Percentiles rank a stretch among this genome's conserved stretches.
Conservation (phyloP, 495 filamentous ascomycete species). For the Hypoxylon lienhwacheense region DNA sequence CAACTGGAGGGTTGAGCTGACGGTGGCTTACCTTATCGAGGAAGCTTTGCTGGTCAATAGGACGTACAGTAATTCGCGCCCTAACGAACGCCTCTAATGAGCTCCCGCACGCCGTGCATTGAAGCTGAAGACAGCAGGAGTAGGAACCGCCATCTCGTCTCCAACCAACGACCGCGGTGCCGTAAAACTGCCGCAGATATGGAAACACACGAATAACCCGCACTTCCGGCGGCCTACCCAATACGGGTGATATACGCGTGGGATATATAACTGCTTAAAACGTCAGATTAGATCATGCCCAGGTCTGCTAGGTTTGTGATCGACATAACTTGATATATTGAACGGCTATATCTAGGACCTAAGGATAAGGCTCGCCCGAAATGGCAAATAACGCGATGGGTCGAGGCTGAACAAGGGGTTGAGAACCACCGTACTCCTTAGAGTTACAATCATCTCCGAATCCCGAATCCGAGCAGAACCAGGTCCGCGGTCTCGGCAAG, state of each 20-base stretch:
- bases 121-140: slow-evolving; percentile 16
- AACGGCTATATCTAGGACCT: slow-evolving; percentile 11
- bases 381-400: slow-evolving; percentile 8
- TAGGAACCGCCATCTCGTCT: slow-evolving; percentile 17
- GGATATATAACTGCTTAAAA: slow-evolving; percentile 15
- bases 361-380: slow-evolving; percentile 17
- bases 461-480: slow-evolving; percentile 7
- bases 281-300: slow-evolving; percentile 30
- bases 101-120: slow-evolving; percentile 16
- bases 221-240: slow-evolving; percentile 16
- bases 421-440: slow-evolving; percentile 14
- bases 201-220: slow-evolving; percentile 16
- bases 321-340: slow-evolving; percentile 18
- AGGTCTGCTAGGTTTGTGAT: slow-evolving; percentile 13
- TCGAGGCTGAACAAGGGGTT: slow-evolving; percentile 26
- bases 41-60: slow-evolving; percentile 23
- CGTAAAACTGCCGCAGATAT: slow-evolving; percentile 13
- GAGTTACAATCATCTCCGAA: slow-evolving; percentile 18
- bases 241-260: background rate
- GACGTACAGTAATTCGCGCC: slow-evolving; percentile 9
- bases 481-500: slow-evolving; percentile 19
- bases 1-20: slow-evolving; percentile 36
- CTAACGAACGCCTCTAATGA: background rate
- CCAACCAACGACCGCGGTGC: background rate
- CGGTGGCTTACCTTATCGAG: slow-evolving; percentile 28